Conservation (phyloP, 768 basidiomycete species). For the Daedaleopsis nitida region DNA sequence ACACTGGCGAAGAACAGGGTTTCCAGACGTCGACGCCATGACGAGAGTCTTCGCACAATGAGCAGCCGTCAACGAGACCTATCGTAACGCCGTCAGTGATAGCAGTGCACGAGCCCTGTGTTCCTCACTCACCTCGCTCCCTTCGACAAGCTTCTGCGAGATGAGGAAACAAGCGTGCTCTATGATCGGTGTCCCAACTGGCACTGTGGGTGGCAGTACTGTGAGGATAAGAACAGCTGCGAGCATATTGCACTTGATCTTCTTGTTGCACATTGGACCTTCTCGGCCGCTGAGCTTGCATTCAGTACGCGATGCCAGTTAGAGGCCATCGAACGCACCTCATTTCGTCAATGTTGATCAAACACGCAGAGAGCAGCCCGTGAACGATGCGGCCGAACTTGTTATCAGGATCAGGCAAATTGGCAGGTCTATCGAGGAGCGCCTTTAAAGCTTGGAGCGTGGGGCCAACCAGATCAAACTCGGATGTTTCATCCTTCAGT, state of each 20-base stretch:
- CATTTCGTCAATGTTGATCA: conserved; percentile 90
- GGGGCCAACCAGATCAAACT: conserved; percentile 78
- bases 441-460: conserved; percentile 80
- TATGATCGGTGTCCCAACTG: conserved; percentile 71
- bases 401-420: conserved; percentile 44
- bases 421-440: conserved; percentile 58
- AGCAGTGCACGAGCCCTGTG: background rate
- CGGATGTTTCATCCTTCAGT: conserved; percentile 82
- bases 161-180: conserved; percentile 88
- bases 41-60: conserved; percentile 90
- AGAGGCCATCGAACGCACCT: conserved; percentile 53
- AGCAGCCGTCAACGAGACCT: conserved; percentile 83
- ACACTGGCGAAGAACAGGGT: conserved; percentile 69
- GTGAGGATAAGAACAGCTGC: conserved; percentile 86
- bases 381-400: conserved; percentile 67
- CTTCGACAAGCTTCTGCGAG: conserved; percentile 73
- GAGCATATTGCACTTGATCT: conserved; percentile 89
- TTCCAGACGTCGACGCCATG: conserved; percentile 66
- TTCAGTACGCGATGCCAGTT: background rate
- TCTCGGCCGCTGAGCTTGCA: conserved; percentile 66
- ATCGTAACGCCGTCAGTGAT: background rate
- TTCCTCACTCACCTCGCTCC: conserved; percentile 55
- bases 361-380: conserved; percentile 81
- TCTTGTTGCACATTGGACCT: conserved; percentile 74
- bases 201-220: conserved; percentile 63